A percentile compares a stretch with the other conserved stretches of the same genome.
Conservation (phyloP, 108 stramenopile species). For the Parmales sp. region DNA sequence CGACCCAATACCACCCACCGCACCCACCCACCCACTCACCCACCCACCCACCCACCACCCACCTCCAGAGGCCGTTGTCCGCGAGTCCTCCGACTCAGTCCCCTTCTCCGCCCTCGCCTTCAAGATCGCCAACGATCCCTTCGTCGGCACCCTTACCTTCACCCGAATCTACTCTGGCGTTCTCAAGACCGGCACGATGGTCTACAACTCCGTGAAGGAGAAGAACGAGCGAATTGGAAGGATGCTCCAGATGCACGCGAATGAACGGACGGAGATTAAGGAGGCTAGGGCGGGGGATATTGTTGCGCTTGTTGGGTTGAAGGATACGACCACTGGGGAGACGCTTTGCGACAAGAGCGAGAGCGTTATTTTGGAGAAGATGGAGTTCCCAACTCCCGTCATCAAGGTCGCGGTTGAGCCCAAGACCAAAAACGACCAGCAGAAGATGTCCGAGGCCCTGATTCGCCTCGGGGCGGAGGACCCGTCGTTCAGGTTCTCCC, state of each 20-base stretch:
- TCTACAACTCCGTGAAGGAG: slow-evolving; percentile 96
- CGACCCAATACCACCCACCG: not conserved
- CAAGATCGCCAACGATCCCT: slow-evolving; percentile 95
- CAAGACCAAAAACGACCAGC: slow-evolving; percentile 81
- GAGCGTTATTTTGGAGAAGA: slow-evolving; percentile 82
- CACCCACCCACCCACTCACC: not conserved
- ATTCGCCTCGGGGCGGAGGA: slow-evolving; percentile 91
- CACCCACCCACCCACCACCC: not conserved
- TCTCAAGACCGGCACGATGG: slow-evolving; percentile 69
- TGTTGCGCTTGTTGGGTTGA: slow-evolving; percentile 86
- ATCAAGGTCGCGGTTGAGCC: slow-evolving; percentile 96
- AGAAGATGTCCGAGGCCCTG: slow-evolving; percentile 90
- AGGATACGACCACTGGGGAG: slow-evolving; percentile 94
- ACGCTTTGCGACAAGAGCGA: slow-evolving; percentile 75
- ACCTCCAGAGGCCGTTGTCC: slow-evolving; percentile 16
- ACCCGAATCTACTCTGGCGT: slow-evolving; percentile 93
- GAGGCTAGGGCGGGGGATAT: slow-evolving; percentile 89
- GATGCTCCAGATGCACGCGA: slow-evolving; percentile 96
- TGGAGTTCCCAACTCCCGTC: slow-evolving; percentile 98
- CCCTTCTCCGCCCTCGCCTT: slow-evolving; percentile 89
- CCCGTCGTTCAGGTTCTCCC: slow-evolving; percentile 87
- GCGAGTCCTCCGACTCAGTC: slow-evolving; percentile 74
- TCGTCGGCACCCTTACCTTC: slow-evolving; percentile 85
- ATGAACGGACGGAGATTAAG: slow-evolving; percentile 85
- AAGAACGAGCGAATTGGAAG: slow-evolving; percentile 95